Evolutionary conservation across 2,329 filamentous ascomycete species (phyloP).

Genomic region (Paecilomyces fulvus): DNA sequence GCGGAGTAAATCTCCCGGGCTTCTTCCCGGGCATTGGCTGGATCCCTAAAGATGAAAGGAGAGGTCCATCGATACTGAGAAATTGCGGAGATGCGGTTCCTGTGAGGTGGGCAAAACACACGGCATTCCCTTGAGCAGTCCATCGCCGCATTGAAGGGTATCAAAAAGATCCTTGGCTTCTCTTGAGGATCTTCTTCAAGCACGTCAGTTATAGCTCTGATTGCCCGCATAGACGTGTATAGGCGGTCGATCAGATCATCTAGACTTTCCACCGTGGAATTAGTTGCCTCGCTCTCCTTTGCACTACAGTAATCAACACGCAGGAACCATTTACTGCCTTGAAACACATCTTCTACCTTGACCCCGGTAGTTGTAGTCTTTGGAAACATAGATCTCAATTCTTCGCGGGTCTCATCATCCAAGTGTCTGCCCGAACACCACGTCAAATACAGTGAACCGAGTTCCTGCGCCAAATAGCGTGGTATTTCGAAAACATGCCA

Average conservation of each 20-base stretch:
- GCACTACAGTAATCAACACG: slow-evolving; percentile 36
- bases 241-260: slow-evolving; percentile 30
- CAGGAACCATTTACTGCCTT: slow-evolving; percentile 24
- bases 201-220: slow-evolving; percentile 23
- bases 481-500: slow-evolving; percentile 6
- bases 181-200: slow-evolving; percentile 8
- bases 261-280: slow-evolving; percentile 18
- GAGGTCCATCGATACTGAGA: slow-evolving; percentile 38
- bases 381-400: slow-evolving; percentile 17
- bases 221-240: slow-evolving; percentile 31
- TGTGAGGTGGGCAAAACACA: slow-evolving; percentile 35
- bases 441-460: slow-evolving; percentile 20
- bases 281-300: slow-evolving; percentile 31
- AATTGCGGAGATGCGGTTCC: slow-evolving; percentile 25
- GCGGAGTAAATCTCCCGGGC: slow-evolving; percentile 12
- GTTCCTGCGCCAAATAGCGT: slow-evolving; percentile 12
- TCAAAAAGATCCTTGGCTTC: slow-evolving; percentile 28
- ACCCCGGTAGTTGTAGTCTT: slow-evolving; percentile 16
- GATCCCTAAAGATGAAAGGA: slow-evolving; percentile 16
- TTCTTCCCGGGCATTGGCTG: slow-evolving; percentile 4
- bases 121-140: slow-evolving; percentile 32
- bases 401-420: slow-evolving; percentile 25
- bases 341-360: slow-evolving; percentile 25
- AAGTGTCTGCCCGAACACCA: slow-evolving; percentile 18
- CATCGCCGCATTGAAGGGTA: slow-evolving; percentile 37